Percentiles rank a stretch among this genome's conserved stretches.
Conservation (phyloP, 2,329 filamentous ascomycete species). For the Ceratocystis smalleyi region DNA sequence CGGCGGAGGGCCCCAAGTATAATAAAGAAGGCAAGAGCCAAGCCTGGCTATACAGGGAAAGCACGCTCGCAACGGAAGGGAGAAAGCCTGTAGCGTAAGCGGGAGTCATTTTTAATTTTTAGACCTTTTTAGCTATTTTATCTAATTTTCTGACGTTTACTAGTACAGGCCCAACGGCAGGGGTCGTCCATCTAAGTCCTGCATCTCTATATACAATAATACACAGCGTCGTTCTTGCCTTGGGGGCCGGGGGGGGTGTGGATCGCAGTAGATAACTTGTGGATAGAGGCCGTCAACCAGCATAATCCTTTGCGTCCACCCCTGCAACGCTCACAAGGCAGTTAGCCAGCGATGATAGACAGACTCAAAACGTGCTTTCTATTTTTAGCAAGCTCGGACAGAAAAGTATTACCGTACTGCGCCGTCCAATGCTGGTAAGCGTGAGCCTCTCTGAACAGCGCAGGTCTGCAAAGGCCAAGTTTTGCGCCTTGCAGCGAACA, state of each 20-base stretch:
- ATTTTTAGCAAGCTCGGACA: neutral
- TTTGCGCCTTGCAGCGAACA: neutral
- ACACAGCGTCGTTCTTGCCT: too few species aligned
- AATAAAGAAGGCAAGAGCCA: neutral
- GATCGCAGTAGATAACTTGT: neutral
- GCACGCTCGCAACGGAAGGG: neutral
- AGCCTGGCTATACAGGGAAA: neutral
- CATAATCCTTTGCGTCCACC: neutral
- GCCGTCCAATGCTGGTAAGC: neutral
- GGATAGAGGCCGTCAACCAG: neutral
- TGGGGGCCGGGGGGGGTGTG: too few species aligned
- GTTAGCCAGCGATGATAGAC: neutral
- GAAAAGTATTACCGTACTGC: slow-evolving; percentile 3
- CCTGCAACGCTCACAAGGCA: neutral
- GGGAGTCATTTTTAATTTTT: neutral
- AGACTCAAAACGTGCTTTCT: neutral
- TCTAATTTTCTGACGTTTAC: neutral
- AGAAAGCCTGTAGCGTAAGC: neutral
- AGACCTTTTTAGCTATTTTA: neutral
- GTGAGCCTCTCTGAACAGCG: neutral
- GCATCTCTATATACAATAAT: too few species aligned
- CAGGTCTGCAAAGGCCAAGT: neutral
- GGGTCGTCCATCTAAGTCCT: neutral
- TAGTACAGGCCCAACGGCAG: neutral
- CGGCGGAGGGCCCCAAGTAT: neutral